Base-by-base conservation (phyloP, 495 filamentous ascomycete species). In the Astrothelium macrocarpum region DNA sequence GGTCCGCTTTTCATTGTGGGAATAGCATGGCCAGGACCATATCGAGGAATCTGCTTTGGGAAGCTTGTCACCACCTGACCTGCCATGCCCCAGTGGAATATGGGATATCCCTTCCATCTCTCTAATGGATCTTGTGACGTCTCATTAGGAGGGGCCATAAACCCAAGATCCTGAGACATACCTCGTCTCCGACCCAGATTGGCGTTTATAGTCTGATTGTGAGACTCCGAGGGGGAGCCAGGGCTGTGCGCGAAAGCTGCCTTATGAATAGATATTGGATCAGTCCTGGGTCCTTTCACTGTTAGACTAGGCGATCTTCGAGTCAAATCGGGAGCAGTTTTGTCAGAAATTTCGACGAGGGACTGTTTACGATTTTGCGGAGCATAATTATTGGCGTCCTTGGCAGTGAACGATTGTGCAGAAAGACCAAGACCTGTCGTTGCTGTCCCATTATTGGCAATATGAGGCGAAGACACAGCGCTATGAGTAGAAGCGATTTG, bases 51-150 rank as follows among this genome's bases (percentile, higher is more conserved):
- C 64, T 95, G 86, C 65, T 87, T 89, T 0, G 95, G 95, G 69
- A 97, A 97, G 68, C 85, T 91, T 4, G 90, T 89, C 32, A 92
- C 82, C 28, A 96, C 75, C 2, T 82, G 82, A 11, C 95, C 95
- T 53, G 90, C 93, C 61, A 95, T 86, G 0, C 90, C 92, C 84
- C 95, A 97, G 2, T 82, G 81, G 68, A 97, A 84, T 9, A 96
- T 82, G 0, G 94, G 95, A 18, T 82, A 81, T 9, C 94, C 94
- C 75, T 88, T 88, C 94, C 94, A 99, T 67, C 95, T 82, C 67
- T 91, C 80, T 2, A 97, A 77, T 18, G 84, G 82, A 75, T 99
- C 94, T 11, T 79, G 71, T 64, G 90, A 84, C 26, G 88, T 84
- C n/a, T 89, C 90, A 75, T 97, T 91, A 12, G 94, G 95, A 5